Base-by-base conservation (phyloP, 2,329 filamentous ascomycete genomes). In the Aspergillus versicolor region DNA sequence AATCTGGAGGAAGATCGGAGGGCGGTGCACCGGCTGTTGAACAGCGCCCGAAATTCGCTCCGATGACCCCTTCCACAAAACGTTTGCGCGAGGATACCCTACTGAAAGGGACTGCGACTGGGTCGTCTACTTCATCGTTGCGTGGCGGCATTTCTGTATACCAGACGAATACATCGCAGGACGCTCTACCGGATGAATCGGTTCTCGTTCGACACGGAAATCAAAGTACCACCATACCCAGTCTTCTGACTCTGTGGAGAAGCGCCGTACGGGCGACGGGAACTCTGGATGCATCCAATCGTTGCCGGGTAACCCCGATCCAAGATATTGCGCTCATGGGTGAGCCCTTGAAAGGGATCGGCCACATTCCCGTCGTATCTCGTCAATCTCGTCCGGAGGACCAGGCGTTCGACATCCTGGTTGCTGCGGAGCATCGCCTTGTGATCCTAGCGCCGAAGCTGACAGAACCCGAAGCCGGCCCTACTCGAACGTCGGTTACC, bases 41-140 rank as follows among this genome's bases (percentile, higher is more conserved):
- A 54, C 72, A 69, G 37, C 69, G 70, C 50, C 62, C 71, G 13
- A 73, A 66, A 45, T 76, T 80, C 57, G 76, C 75, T 1, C 78
- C 77, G 0, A 75, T 79, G 73, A 80, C 78, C 4, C 78, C 78
- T 8, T 75, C 76, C n/a, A 79, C 78, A 7, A 75, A 77, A 49
- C 75, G 76, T 24, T 63, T 77, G 6, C 75, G 75, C 15, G 77
- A 79, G 65, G 76, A 77, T 41, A 71, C 74, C 1, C 68, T 80
- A 17, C 69, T 78, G 43, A 76, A 75, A 56, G 78, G 77, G 15
- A 48, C 42, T 37, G 64, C 67, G 1, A 58, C 66, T 46, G 65
- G 63, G 17, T 56, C 60, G 15, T 59, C 68, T 38, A 65, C 63
- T 30, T 69, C 69, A 11, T 74, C 72, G 2, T 63, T 72, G 15